Conservation (phyloP, 805 yeast species). For the Starmerella bombi region DNA sequence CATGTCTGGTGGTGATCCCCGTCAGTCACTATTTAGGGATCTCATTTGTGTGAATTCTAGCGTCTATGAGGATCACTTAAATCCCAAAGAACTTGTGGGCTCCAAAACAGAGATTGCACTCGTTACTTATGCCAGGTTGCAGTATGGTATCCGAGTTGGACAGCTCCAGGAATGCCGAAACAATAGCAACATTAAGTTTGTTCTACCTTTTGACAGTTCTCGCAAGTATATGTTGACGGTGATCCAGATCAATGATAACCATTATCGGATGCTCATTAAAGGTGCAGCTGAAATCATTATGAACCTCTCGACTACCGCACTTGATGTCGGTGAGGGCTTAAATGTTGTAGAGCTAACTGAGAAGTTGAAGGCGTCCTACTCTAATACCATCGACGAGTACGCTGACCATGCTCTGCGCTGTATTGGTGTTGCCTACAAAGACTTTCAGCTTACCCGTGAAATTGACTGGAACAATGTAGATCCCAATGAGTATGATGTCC, state of each 20-base stretch:
- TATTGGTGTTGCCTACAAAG: slow-evolving; percentile 73
- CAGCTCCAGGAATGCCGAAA: slow-evolving; percentile 38
- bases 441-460: slow-evolving; percentile 28
- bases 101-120: slow-evolving; percentile 92
- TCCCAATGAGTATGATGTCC: slow-evolving; percentile 20
- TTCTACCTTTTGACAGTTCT: slow-evolving; percentile 81
- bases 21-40: slow-evolving; percentile 29
- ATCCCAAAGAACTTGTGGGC: slow-evolving; percentile 59
- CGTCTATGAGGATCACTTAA: slow-evolving; percentile 52
- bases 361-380: slow-evolving; percentile 27
- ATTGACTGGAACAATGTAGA: slow-evolving; percentile 12
- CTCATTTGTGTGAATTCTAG: slow-evolving; percentile 74
- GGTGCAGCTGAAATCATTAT: slow-evolving; percentile 92
- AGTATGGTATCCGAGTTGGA: slow-evolving; percentile 33
- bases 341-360: slow-evolving; percentile 12
- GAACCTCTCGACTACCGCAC: slow-evolving; percentile 37
- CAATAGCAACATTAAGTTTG: slow-evolving; percentile 41
- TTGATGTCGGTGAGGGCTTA: slow-evolving; percentile 1
- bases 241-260: slow-evolving; percentile 33
- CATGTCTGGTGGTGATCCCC: neutral
- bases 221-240: slow-evolving; percentile 88
- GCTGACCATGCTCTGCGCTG: slow-evolving; percentile 80
- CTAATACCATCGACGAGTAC: slow-evolving; percentile 37
- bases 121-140: slow-evolving; percentile 49
- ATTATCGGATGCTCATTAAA: slow-evolving; percentile 55